Evolutionary conservation across 1,139 yeast genomes (phyloP), one percentile per base, ranked within the genome.

Genomic region (Wickerhamiella pararugosa): DNA sequence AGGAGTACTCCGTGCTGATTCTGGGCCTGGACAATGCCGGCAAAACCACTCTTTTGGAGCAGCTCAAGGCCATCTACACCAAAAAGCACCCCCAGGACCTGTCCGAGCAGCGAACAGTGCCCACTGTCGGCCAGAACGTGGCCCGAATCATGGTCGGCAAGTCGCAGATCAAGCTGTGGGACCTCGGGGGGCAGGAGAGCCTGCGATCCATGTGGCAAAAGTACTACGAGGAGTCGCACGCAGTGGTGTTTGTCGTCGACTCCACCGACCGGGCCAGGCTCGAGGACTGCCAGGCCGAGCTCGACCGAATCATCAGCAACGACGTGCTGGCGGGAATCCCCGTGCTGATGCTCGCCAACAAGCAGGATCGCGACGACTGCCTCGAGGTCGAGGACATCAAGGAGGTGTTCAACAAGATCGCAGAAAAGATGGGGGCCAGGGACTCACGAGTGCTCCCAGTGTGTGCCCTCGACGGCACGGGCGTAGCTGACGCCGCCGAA

Each of bases 1-100:
- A 76, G 52, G 83, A 77, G 57, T 79, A 79, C 54, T 73, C 83
- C 1, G 73, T 90, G 4, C 67, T 90, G 35, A 81, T 90, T 34
- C 66, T 90, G 29, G 98, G 98, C 11, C 70, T 90, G 37, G 97
- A 90, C 60, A 86, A 87, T 65, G 95, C 97, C 0, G 98, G 98
- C 3, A 90, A 90, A 59, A 87, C 97, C 48, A 81, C 93, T 0
- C 72, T 81, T 49, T 59, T 82, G 32, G 87, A 79, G 55, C 70
- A 74, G 46, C 59, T 76, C 32, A 79, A 78, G 54, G 65, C 68
- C 32, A 59, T 67, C 43, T 76, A 71, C 51, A 63, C 54, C 33
- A 51, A 48, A 39, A 61, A 63, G 10, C 56, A 64, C 3, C 67
- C 47, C 10, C 25, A 37, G n/a, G 43, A 51, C 41, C 51, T 49